phyloP scores from a whole-genome alignment of 192 early-diverging fungal species.

The Blastocladiella britannica region DNA sequence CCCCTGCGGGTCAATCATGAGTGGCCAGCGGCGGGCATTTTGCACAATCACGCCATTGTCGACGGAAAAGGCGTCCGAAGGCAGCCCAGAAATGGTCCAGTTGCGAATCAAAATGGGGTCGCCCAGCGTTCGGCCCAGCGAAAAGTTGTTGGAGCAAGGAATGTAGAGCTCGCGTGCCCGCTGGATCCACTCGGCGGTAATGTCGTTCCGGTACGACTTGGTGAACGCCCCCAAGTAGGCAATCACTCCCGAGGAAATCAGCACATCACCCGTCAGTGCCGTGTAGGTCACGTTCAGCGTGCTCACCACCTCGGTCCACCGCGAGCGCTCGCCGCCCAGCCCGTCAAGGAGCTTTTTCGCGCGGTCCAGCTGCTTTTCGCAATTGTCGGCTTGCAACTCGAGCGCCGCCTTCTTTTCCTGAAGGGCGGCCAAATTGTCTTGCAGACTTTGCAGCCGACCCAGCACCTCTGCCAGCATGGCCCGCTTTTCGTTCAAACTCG shows the following conservation, averaged over 20 bases:
- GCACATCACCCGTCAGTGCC: constrained; percentile 89
- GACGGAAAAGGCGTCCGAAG: constrained; percentile 77
- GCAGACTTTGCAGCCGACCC: constrained; percentile 63
- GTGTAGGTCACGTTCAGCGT: constrained; percentile 89
- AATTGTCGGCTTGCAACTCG: constrained; percentile 77
- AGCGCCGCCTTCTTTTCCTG: constrained; percentile 77
- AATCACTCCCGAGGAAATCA: constrained; percentile 76
- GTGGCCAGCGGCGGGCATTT: constrained; percentile 82
- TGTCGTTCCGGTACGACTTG: constrained; percentile 71
- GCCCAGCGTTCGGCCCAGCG: constrained; percentile 72
- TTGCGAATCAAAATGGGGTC: constrained; percentile 74
- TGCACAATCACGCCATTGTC: constrained; percentile 98
- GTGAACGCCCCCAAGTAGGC: constrained; percentile 96
- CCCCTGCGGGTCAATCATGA: constrained; percentile 96
- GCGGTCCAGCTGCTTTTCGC: constrained; percentile 79
- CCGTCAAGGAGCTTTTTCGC: constrained; percentile 68
- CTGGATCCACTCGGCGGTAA: constrained; percentile 55
- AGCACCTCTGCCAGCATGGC: constrained; percentile 67
- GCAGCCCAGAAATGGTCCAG: constrained; percentile 68
- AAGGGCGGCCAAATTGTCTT: constrained; percentile 85
- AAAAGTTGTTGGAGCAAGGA: constrained; percentile 53
- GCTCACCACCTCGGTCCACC: constrained; percentile 76
- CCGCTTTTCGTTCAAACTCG: constrained; percentile 48
- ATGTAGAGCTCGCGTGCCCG: constrained; percentile 47
- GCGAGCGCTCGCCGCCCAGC: constrained; percentile 75